These are phyloP conservation scores for Zanthoxylum bungeanum DNA, from an alignment of 345 rosid species.

Conservation along the genomic window DNA sequence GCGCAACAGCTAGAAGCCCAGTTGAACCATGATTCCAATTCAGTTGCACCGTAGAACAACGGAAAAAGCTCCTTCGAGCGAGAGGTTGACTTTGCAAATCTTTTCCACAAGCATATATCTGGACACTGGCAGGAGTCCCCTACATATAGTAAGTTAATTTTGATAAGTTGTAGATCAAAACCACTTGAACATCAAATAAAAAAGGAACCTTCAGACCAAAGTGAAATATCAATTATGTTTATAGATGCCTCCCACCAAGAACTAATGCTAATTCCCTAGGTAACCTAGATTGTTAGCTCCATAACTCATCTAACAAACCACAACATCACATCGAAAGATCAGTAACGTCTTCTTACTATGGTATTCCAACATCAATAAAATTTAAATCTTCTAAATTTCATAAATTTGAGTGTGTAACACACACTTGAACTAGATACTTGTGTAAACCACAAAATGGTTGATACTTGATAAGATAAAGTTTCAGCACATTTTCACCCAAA, in stretches of 20 bases:
- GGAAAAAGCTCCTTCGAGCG: constrained; percentile 82
- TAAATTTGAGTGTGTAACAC: no score
- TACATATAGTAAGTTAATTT: constrained; percentile 16
- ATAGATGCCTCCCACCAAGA: background rate
- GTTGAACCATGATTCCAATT: constrained; percentile 84
- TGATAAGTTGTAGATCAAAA: background rate
- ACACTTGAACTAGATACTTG: no score
- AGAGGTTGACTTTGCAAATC: constrained; percentile 68
- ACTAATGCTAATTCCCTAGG: background rate
- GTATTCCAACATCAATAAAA: background rate
- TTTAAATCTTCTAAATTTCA: background rate
- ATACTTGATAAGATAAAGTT: no score
- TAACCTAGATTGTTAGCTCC: background rate
- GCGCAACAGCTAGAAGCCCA: constrained; percentile 81
- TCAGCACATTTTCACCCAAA: no score
- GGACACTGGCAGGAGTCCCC: constrained; percentile 95
- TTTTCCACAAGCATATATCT: constrained; percentile 67
- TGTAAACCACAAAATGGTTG: no score
- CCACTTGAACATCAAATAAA: background rate
- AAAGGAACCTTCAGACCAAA: background rate
- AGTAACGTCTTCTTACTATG: background rate
- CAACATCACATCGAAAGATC: background rate
- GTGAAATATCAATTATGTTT: background rate
- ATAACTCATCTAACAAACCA: background rate
- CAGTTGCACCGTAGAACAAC: constrained; percentile 84